phyloP scores from a whole-genome alignment of 148 eudicot species.

The Cornus florida region DNA sequence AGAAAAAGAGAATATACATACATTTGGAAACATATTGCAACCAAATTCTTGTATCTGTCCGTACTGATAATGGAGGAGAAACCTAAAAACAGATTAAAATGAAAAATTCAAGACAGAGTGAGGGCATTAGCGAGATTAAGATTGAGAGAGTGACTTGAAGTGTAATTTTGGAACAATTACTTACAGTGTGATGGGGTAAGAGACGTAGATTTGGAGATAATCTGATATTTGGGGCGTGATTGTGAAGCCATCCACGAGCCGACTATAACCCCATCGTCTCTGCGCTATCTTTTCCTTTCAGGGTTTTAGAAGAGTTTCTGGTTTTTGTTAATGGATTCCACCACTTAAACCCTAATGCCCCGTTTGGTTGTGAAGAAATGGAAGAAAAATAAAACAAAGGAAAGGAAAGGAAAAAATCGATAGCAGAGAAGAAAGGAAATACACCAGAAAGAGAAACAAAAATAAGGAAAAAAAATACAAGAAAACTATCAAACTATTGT shows the following conservation, averaged over 20 bases:
- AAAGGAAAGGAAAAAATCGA: too few species aligned
- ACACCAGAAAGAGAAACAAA: too few species aligned
- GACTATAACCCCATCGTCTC: constrained; percentile 21
- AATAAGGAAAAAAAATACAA: too few species aligned
- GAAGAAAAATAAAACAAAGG: too few species aligned
- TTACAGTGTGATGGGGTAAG: constrained; percentile 15
- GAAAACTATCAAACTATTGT: too few species aligned
- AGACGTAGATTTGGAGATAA: background rate
- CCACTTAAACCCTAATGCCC: constrained; percentile 24
- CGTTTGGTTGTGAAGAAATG: too few species aligned
- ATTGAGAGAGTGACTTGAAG: background rate
- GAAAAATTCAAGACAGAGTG: background rate
- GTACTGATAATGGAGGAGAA: too few species aligned
- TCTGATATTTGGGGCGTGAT: constrained; percentile 10
- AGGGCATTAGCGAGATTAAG: background rate
- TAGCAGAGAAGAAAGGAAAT: too few species aligned
- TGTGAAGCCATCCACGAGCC: constrained; percentile 12
- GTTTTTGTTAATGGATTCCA: background rate
- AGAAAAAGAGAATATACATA: constrained; percentile 31
- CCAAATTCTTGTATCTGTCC: too few species aligned
- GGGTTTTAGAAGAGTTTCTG: constrained; percentile 4
- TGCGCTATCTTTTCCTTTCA: background rate
- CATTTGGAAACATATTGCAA: constrained; percentile 21
- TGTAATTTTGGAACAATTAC: background rate
- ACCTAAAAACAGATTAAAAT: too few species aligned